Conservation (phyloP, 164 flowering plant species). For the Vitis vinifera region DNA sequence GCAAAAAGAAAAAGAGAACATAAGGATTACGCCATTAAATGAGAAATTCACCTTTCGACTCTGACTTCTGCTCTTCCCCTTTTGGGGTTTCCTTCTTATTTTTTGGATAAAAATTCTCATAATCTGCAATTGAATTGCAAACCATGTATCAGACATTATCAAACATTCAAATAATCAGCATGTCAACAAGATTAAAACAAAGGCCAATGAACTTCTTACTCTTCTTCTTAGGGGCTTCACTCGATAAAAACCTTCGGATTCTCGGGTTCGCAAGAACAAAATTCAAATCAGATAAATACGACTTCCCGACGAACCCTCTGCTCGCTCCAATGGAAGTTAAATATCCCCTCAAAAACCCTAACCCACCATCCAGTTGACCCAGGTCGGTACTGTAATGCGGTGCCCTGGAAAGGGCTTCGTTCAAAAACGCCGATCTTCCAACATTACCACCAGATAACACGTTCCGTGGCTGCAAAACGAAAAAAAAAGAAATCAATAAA, state of each 20-base stretch:
- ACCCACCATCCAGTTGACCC: conserved; percentile 22
- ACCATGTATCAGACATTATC: conserved; percentile 1
- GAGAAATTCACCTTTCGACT: conserved; percentile 57
- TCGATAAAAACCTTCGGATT: conserved; percentile 49
- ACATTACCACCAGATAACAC: conserved; percentile 21
- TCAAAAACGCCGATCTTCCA: conserved; percentile 29
- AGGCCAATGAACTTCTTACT: conserved; percentile 43
- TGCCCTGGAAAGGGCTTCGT: conserved; percentile 10
- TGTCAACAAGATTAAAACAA: not conserved
- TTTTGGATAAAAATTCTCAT: conserved; percentile 81
- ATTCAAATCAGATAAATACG: conserved; percentile 37
- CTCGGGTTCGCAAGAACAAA: conserved; percentile 47
- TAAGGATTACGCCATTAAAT: not conserved
- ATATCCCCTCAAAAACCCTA: conserved; percentile 58
- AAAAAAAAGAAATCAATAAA: not conserved
- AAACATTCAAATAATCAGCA: not conserved
- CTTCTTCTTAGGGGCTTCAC: conserved; percentile 75
- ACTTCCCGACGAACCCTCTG: conserved; percentile 19
- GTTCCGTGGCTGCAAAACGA: conserved; percentile 15
- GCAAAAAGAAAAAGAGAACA: not conserved
- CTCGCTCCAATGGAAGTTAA: conserved; percentile 46
- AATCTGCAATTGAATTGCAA: conserved; percentile 35
- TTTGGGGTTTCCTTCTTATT: conserved; percentile 78
- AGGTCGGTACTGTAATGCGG: conserved; percentile 3
- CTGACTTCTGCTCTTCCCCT: conserved; percentile 55